Evolutionary conservation across 73 alveolate genomes (phyloP).

Genomic region (Symbiodinium natans): DNA sequence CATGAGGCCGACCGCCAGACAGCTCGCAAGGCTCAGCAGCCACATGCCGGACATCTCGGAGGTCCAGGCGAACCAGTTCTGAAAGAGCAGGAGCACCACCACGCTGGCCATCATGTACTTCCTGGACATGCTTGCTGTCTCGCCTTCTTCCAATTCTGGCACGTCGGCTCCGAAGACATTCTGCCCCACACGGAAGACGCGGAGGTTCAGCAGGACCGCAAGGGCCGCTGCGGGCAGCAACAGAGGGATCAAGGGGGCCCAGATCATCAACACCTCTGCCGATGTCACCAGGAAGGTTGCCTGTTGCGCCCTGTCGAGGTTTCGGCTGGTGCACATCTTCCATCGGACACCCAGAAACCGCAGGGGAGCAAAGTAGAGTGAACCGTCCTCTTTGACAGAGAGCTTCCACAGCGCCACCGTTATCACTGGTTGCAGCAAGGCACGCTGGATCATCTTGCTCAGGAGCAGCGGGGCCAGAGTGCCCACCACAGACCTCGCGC

Average conservation of each 20-base stretch:
- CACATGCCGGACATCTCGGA: too few species aligned
- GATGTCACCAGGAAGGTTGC: slow-evolving; percentile 36
- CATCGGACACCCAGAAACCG: not conserved
- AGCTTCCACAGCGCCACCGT: not conserved
- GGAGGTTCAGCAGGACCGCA: too few species aligned
- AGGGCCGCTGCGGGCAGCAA: too few species aligned
- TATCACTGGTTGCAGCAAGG: slow-evolving; percentile 32
- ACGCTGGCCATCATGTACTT: not conserved
- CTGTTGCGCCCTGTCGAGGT: slow-evolving; percentile 23
- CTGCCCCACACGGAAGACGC: too few species aligned
- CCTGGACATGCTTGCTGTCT: slow-evolving; percentile 18
- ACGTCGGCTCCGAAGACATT: not conserved
- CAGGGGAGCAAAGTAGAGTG: not conserved
- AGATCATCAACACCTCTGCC: not conserved
- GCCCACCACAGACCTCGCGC: slow-evolving; percentile 16
- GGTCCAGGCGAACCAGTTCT: too few species aligned
- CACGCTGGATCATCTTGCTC: slow-evolving; percentile 16
- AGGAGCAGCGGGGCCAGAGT: slow-evolving; percentile 27
- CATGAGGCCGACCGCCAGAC: too few species aligned
- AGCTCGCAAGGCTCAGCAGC: too few species aligned
- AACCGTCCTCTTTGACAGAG: not conserved
- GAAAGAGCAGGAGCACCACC: slow-evolving; percentile 16
- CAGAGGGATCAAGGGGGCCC: slow-evolving; percentile 26
- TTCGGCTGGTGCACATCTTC: slow-evolving; percentile 3
- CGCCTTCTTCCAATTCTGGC: slow-evolving; percentile 20